Base-by-base conservation (phyloP, 2,329 filamentous ascomycete species). In the Trichoderma breve region DNA sequence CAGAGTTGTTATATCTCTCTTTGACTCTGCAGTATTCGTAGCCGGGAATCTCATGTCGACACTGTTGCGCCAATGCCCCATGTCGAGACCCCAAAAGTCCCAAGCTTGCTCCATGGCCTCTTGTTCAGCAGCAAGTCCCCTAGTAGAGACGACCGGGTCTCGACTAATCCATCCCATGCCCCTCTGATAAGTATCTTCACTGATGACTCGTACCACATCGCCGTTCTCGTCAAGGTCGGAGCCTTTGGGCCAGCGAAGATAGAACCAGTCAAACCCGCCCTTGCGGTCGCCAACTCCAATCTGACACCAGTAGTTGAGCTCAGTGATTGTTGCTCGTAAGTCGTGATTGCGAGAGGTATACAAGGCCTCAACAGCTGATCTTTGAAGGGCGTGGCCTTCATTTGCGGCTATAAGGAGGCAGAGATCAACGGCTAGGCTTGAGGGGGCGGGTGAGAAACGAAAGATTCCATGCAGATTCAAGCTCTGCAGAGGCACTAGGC, bases 221-320 rank as follows among this genome's bases (percentile, higher is more conserved):
- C 92, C 91, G 58, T 90, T 80, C 67, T 88, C 84, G 76, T 95
- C 91, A 3, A 91, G 77, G 77, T 95, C 92, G 28, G 86, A 86
- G 0, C 92, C 92, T 58, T 86, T 88, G 9, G 93, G 92, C 90
- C 91, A 95, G 71, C 91, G 87, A 62, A 91, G 89, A 76, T 92
- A 90, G 76, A 97, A 93, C 95, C 97, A 99, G 76, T 95, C 93
- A 58, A 97, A 88, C 0, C 96, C 95, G 24, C 93, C 92, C 76
- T 92, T 92, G n/a, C 89, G 86, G 79, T 97, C 96, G 6, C 96
- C 97, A 11, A 99, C 90, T 0, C 92, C 94, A 82, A 98, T 94
- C 80, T 99, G 96, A 79, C 97, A 99, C 95, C 95, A 99, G 79
- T 97, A 96, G 79, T 97, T 91, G 32, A 99, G 86, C 73, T 98